Conservation (phyloP, 805 yeast species). For the Saccharomycopsis sp. region DNA sequence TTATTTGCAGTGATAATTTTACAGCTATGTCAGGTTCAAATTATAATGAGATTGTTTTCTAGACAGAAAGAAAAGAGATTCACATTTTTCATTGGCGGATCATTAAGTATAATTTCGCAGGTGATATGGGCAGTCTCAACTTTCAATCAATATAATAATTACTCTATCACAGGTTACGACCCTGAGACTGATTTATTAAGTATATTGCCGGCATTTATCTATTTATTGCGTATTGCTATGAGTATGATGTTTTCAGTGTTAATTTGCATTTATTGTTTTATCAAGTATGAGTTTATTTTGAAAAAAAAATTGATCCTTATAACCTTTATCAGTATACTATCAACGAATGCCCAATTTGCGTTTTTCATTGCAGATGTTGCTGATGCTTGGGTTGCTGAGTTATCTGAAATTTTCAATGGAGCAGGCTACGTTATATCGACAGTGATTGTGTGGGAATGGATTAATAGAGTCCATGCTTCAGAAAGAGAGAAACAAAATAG, state of each 20-base stretch:
- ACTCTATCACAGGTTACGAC: conserved; percentile 24
- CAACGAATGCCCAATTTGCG: conserved; percentile 55
- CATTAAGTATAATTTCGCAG: conserved; percentile 49
- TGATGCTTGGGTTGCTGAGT: conserved; percentile 64
- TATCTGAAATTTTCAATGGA: conserved; percentile 67
- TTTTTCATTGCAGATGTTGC: conserved; percentile 74
- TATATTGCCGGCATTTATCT: conserved; percentile 66
- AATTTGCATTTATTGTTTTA: conserved; percentile 46
- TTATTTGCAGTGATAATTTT: conserved; percentile 49
- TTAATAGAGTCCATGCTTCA: conserved; percentile 52
- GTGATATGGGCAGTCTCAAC: conserved; percentile 64
- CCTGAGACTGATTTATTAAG: conserved; percentile 41
- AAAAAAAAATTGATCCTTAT: conserved; percentile 45
- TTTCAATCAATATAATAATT: conserved; percentile 27
- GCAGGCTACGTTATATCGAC: conserved; percentile 67
- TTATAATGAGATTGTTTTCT: conserved; percentile 58
- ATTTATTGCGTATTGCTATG: conserved; percentile 64
- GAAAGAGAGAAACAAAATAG: conserved; percentile 57
- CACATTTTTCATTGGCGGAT: conserved; percentile 51
- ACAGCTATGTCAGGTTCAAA: conserved; percentile 65
- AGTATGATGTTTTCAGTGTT: conserved; percentile 62
- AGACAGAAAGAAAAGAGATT: conserved; percentile 63
- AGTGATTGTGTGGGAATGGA: conserved; percentile 82
- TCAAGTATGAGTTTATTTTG: conserved; percentile 45
- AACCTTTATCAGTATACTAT: conserved; percentile 47